Percentiles rank a stretch among this genome's conserved stretches.
Evolutionary conservation across 1,139 yeast species (phyloP).

Genomic region (Geotrichum fermentans): DNA sequence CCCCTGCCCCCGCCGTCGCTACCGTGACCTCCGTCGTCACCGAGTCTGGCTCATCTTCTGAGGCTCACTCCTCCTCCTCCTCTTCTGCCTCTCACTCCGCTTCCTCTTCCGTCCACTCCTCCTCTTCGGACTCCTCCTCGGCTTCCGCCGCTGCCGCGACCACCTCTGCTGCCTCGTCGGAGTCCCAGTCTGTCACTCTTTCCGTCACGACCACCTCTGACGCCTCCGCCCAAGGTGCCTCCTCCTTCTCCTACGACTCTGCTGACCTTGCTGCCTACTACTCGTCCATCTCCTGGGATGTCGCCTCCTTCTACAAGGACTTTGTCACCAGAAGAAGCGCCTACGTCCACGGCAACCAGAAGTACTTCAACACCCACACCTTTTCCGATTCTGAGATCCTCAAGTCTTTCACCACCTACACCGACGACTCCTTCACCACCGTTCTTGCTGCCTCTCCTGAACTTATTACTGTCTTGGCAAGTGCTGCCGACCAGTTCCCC

Average conservation of each 20-base stretch:
- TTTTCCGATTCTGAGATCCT: conserved; percentile 5
- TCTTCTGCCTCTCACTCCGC: not conserved
- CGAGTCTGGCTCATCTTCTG: too few relatives aligned
- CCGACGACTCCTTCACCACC: conserved; percentile 19
- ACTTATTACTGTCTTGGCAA: conserved; percentile 15
- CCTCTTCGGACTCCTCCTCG: not conserved
- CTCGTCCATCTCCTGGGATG: conserved; percentile 11
- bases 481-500: conserved; percentile 19
- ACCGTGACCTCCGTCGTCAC: not conserved
- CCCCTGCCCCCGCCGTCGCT: not conserved
- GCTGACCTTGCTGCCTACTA: conserved; percentile 5
- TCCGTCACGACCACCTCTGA: not conserved
- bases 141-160: not conserved
- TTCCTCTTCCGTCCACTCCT: not conserved
- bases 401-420: conserved; percentile 14
- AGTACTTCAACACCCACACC: conserved; percentile 17
- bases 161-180: not conserved
- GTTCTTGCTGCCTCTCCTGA: conserved; percentile 4
- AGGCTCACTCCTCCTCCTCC: not conserved
- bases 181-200: not conserved
- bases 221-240: not conserved
- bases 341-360: conserved; percentile 11
- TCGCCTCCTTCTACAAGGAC: conserved; percentile 14
- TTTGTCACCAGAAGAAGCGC: conserved; percentile 4
- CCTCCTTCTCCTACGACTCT: not conserved